phyloP scores from a whole-genome alignment of 2,329 filamentous ascomycete species.

The Pseudofabraea citricarpa region DNA sequence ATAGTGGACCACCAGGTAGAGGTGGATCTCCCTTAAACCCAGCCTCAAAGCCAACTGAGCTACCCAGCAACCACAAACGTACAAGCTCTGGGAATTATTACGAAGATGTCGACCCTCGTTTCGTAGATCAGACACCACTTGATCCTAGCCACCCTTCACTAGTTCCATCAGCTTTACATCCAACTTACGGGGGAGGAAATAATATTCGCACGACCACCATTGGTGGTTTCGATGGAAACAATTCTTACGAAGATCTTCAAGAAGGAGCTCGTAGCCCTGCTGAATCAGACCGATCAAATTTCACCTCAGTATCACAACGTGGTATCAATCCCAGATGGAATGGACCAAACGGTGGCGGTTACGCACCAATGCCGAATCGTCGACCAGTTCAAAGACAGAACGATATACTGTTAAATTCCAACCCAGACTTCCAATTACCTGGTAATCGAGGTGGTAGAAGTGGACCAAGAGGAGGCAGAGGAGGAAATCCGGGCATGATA shows the following conservation, averaged over 20 bases:
- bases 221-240: constrained; percentile 25
- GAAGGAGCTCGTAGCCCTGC: constrained; percentile 64
- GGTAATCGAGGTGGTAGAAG: constrained; percentile 24
- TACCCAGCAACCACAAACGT: constrained; percentile 25
- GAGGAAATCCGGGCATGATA: constrained; percentile 39
- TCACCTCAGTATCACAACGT: constrained; percentile 86
- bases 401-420: constrained; percentile 71
- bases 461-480: constrained; percentile 11
- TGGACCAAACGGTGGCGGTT: constrained; percentile 18
- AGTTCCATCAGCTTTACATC: constrained; percentile 27
- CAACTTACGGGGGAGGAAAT: constrained; percentile 14
- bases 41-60: constrained; percentile 30
- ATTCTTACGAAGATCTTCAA: constrained; percentile 59
- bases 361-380: constrained; percentile 26
- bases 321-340: constrained; percentile 87
- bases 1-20: constrained; percentile 28
- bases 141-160: constrained; percentile 21
- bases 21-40: constrained; percentile 36
- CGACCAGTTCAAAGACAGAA: constrained; percentile 42
- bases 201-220: constrained; percentile 19
- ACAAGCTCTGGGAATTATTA: constrained; percentile 58
- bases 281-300: constrained; percentile 75
- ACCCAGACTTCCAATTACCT: constrained; percentile 81
- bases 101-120: constrained; percentile 89
- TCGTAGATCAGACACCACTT: constrained; percentile 46